Evolutionary conservation across 169 alveolate species (phyloP), one percentile per base, ranked within the genome.

Genomic region (Sarcocystis neurona): DNA sequence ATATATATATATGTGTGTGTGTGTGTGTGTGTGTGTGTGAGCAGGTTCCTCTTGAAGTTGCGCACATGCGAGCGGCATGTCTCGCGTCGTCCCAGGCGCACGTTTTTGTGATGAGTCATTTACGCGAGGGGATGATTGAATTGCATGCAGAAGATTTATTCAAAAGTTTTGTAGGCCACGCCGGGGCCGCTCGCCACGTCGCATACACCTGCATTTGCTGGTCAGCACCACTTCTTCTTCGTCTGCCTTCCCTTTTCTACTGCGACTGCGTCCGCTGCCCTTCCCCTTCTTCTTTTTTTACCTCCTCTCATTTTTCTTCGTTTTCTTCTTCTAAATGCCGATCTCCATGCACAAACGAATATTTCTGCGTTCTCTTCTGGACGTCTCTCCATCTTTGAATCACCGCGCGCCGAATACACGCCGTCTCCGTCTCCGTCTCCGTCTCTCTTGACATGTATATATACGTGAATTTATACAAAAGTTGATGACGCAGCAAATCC

Each of bases 131-230:
- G 48, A 78, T 78, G 88, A 84, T 79, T 27, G 92, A 79, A 60
- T 84, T 82, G 12, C 88, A 79, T 63, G 92, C 50, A 10, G 92
- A 79, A 78, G 88, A 88, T 27, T 75, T 88, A 30, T 88, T 88
- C 50, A 58, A 79, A 77, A 88, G 85, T 15, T 88, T 50, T 66
- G 84, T 63, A 32, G 87, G 85, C 44, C 47, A 70, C 27, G 89
- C 66, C 15, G 92, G 92, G 80, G 92, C 89, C 12, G 88, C 92
- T 30, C 39, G 92, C 23, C 92, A 88, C 72, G 92, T 66, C 10
- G 92, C 92, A 1, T 88, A 88, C 78, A 88, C 78, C 78, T 88
- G 92, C 56, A 88, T 88, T 27, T 88, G 92, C 88, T 78, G 89
- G 89, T 88, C 37, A 37, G 90, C 34, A n/a, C n/a, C n/a, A n/a